Evolutionary conservation across 225 moss, liverwort and hornwort genomes (phyloP).

Genomic region (Marchantia paleacea): DNA sequence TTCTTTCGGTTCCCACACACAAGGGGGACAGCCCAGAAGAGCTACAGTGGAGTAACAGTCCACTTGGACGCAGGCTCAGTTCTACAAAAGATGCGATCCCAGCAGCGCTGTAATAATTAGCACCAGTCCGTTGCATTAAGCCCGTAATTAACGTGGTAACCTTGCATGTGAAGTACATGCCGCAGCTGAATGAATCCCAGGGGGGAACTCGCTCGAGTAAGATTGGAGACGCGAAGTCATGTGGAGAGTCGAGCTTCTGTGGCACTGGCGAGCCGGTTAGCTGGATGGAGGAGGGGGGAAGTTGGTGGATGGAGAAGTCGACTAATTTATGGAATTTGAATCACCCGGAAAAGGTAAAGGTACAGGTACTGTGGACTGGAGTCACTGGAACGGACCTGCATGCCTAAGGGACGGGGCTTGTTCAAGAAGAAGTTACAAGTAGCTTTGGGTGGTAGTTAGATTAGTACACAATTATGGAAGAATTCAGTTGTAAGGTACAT

Average conservation of each 20-base stretch:
- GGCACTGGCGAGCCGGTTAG: too few relatives aligned
- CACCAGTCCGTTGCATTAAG: not conserved
- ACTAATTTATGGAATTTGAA: not conserved
- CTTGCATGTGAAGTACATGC: not conserved
- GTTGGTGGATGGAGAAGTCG: not conserved
- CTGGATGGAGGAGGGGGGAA: not conserved
- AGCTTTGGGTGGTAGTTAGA: not conserved
- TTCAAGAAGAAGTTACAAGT: not conserved
- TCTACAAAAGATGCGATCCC: not conserved
- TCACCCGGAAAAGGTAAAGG: not conserved
- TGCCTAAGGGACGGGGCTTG: not conserved
- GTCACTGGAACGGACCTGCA: not conserved
- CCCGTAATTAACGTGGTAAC: not conserved
- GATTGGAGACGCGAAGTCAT: too few relatives aligned
- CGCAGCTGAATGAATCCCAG: too few relatives aligned
- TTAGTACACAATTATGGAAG: not conserved
- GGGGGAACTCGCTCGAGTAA: too few relatives aligned
- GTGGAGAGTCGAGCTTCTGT: too few relatives aligned
- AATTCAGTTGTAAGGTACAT: not conserved
- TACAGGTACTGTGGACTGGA: not conserved
- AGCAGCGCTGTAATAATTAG: not conserved
- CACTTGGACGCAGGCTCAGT: conserved; percentile 4
- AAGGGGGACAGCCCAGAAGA: conserved; percentile 7
- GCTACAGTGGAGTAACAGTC: conserved; percentile 2
- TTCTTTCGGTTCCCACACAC: not conserved